Base-by-base conservation (phyloP, 129 eudicot species). In the Ambrosia artemisiifolia region DNA sequence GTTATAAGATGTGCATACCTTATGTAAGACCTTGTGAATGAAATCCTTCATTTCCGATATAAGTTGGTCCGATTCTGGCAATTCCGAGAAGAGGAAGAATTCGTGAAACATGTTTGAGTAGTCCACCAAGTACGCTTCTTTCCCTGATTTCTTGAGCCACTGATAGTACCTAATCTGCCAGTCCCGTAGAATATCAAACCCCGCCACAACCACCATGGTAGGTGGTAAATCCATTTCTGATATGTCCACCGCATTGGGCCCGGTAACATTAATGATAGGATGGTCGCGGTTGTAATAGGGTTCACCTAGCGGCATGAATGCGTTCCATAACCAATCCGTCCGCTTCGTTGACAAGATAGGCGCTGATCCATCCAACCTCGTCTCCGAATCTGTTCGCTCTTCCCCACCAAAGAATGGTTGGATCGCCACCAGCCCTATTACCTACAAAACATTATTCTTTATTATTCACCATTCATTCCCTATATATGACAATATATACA, bases 391-490 rank as follows among this genome's bases (percentile, higher is more conserved):
- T 2, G 80, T 80, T 55, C 73, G 71, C 50, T 80, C 76, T n/a
- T 68, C 71, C 35, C 84, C 76, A 0, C 84, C 80, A 48, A 80
- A 80, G 32, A 74, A 80, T 3, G 80, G 84, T 28, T 79, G 83
- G 49, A 79, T 72, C 2, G 69, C 46, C 70, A 80, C 46, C 20
- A 75, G 11, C 2, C 84, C 84, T 0, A 54, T 44, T 32, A 80
- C 77, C 84, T 80, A 49, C 14, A 36, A 46, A 51, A 12, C 34
- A 33, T 28, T 1, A 11, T 30, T 0, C 42, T 36, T 40, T 40
- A 40, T 40, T 40, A 38, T 38, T 38, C 1, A 11, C 51, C 16
- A 10, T 36, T 36, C 42, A 36, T 36, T 36, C 6, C 43, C 8
- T 38, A 38, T 38, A 38, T 24, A 24, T 24, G 28, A 24, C 28